phyloP scores from a whole-genome alignment of 331 rosid genomes.

The Erythrophleum ivorense region DNA sequence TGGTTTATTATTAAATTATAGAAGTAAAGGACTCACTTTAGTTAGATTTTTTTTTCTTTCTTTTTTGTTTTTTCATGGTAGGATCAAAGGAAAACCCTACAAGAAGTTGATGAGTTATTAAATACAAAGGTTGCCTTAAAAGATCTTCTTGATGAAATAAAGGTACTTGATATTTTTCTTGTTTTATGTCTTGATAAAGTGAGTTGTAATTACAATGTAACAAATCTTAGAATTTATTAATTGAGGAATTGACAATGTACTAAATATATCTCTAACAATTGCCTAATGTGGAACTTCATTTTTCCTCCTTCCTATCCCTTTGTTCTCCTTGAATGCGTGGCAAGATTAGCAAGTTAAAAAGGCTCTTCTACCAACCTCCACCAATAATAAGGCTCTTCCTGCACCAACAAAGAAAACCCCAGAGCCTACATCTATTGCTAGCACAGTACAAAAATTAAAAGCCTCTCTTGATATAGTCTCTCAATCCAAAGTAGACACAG shows the following conservation, averaged over 20 bases:
- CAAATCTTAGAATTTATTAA: not conserved
- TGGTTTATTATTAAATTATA: constrained; percentile 17
- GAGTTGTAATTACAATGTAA: constrained; percentile 1
- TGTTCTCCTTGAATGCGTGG: constrained; percentile 30
- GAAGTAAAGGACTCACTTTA: not conserved
- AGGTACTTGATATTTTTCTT: constrained; percentile 51
- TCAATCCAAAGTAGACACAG: constrained; percentile 47
- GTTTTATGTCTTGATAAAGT: constrained; percentile 5
- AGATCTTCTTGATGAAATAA: constrained; percentile 77
- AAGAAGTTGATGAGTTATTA: constrained; percentile 78
- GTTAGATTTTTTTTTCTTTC: not conserved
- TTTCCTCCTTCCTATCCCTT: not conserved
- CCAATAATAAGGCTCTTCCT: constrained; percentile 68
- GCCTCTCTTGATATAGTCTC: constrained; percentile 41
- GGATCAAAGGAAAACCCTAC: constrained; percentile 80
- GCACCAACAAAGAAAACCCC: constrained; percentile 54
- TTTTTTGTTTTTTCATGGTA: constrained; percentile 34
- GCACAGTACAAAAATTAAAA: constrained; percentile 56
- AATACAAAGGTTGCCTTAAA: constrained; percentile 88
- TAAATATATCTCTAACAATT: not conserved
- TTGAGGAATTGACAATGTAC: not conserved
- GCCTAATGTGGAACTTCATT: constrained; percentile 2
- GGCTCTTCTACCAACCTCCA: constrained; percentile 76
- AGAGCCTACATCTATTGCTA: constrained; percentile 50
- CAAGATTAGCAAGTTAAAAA: constrained; percentile 74